Conservation (phyloP, 2,329 filamentous ascomycete species). For the Metarhizium anisopliae region DNA sequence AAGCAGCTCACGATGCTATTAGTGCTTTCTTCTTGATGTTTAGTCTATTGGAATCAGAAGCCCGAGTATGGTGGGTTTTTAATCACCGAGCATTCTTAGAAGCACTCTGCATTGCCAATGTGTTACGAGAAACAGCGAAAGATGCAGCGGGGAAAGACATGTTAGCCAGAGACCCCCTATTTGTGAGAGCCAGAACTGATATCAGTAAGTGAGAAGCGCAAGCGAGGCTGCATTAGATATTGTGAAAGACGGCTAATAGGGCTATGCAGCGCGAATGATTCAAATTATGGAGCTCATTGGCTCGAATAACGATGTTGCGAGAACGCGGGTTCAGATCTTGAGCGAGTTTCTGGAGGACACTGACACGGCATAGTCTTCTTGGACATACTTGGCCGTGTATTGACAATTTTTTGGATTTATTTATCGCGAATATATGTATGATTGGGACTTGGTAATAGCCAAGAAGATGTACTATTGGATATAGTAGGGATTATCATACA, state of each 20-base stretch:
- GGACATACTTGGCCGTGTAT: neutral
- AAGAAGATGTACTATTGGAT: neutral
- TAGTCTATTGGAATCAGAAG: constrained; percentile 58
- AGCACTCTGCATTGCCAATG: constrained; percentile 57
- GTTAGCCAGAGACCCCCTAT: constrained; percentile 45
- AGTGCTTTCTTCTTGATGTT: constrained; percentile 67
- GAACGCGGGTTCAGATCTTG: constrained; percentile 49
- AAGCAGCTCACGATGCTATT: constrained; percentile 69
- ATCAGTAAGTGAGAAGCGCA: constrained; percentile 40
- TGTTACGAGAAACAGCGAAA: constrained; percentile 42
- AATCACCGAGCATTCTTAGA: constrained; percentile 75
- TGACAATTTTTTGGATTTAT: neutral
- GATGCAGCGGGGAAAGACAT: constrained; percentile 37
- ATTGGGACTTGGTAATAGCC: neutral
- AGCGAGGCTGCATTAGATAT: neutral
- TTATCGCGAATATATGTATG: neutral
- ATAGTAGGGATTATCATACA: neutral
- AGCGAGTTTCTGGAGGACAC: constrained; percentile 37
- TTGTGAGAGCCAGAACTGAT: constrained; percentile 50
- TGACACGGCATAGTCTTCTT: neutral
- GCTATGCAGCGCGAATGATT: constrained; percentile 47
- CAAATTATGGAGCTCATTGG: constrained; percentile 53
- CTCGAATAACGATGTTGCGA: constrained; percentile 49
- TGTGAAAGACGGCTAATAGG: neutral
- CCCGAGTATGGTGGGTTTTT: constrained; percentile 77